A percentile compares a stretch with the other conserved stretches of the same genome.
phyloP scores from a whole-genome alignment of 2,329 filamentous ascomycete species.

The Trichoderma gracile region DNA sequence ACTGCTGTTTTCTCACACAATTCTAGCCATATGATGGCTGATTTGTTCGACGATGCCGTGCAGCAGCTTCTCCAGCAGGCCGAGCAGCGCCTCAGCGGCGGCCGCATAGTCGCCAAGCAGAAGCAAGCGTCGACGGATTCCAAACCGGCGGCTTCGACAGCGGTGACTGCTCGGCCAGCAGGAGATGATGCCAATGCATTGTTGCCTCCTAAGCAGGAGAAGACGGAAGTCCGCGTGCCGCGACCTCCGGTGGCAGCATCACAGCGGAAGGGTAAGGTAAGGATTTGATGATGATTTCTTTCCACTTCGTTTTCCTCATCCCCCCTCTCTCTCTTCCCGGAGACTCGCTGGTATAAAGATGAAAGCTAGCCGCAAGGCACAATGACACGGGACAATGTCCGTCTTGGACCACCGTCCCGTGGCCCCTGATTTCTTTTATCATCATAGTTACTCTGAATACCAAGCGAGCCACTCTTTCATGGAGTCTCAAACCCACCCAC shows the following conservation, averaged over 20 bases:
- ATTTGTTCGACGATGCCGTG: slow-evolving; percentile 26
- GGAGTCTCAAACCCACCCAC: no score
- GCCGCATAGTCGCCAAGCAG: neutral
- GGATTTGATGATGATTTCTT: neutral
- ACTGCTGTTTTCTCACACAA: no score
- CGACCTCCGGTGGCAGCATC: slow-evolving; percentile 9
- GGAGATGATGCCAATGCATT: slow-evolving; percentile 1
- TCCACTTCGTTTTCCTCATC: slow-evolving; percentile 13
- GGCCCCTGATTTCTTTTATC: slow-evolving; percentile 55
- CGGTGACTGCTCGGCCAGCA: neutral
- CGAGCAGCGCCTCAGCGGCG: slow-evolving; percentile 25
- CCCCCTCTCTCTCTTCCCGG: slow-evolving; percentile 6
- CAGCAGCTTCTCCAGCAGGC: slow-evolving; percentile 29
- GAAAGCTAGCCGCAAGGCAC: slow-evolving; percentile 42
- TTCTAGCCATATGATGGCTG: slow-evolving; percentile 25
- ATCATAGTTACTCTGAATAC: slow-evolving; percentile 74
- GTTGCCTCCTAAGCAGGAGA: slow-evolving; percentile 13
- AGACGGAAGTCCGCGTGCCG: slow-evolving; percentile 28
- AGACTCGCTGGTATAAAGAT: slow-evolving; percentile 37
- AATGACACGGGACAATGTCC: slow-evolving; percentile 44
- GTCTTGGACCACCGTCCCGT: slow-evolving; percentile 55
- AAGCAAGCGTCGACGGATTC: neutral
- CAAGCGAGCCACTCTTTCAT: slow-evolving; percentile 5
- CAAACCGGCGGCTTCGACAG: neutral
- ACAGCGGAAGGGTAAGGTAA: slow-evolving; percentile 35